These are phyloP conservation scores for Neurospora sp. DNA, from an alignment of 2,329 filamentous ascomycete species.

Conservation along the genomic window DNA sequence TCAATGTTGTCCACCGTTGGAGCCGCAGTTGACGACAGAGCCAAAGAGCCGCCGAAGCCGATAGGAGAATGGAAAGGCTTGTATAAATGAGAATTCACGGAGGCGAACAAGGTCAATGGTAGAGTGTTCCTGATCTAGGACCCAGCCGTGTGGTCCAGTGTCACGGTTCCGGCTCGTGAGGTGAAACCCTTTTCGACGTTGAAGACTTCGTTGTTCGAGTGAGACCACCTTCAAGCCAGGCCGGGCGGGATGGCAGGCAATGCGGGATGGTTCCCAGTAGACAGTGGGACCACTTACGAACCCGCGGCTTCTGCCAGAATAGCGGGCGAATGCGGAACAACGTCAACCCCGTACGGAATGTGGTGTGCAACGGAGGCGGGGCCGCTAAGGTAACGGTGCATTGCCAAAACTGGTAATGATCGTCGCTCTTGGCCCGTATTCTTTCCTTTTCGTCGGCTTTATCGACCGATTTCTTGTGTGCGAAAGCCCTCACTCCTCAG, in stretches of 20 bases:
- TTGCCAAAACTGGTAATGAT: background rate
- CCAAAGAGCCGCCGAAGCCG: background rate
- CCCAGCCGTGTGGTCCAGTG: background rate
- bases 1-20: background rate
- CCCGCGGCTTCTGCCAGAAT: background rate
- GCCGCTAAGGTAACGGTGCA: background rate
- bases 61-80: background rate
- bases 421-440: background rate
- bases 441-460: background rate
- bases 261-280: background rate
- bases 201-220: background rate
- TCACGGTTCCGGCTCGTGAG: background rate
- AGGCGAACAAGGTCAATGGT: background rate
- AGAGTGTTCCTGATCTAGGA: background rate
- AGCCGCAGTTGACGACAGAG: background rate
- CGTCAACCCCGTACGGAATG: background rate
- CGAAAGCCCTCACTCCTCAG: background rate
- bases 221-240: background rate
- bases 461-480: background rate
- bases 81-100: background rate
- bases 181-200: background rate
- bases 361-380: background rate
- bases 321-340: background rate
- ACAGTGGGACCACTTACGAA: background rate
- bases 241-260: background rate